Conservation (phyloP, 1,284 basidiomycete species). For the Sanghuangporus sanghuang region DNA sequence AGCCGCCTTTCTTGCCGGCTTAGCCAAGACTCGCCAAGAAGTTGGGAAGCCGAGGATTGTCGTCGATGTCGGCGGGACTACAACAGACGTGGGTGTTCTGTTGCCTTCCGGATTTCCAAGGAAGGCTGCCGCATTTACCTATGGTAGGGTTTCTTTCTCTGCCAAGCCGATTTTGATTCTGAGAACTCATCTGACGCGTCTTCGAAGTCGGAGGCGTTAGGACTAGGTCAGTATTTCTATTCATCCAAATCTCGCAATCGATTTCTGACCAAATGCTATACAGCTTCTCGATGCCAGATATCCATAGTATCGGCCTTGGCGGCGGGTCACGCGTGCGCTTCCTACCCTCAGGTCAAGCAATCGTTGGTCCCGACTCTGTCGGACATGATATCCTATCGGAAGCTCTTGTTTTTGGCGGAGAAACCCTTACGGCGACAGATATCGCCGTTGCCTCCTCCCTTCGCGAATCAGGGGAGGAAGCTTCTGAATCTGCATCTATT, state of each 20-base stretch:
- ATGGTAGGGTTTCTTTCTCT: slow-evolving; percentile 20
- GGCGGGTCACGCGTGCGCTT: slow-evolving; percentile 46
- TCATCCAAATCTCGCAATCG: not conserved
- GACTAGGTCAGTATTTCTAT: slow-evolving; percentile 20
- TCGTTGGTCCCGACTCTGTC: slow-evolving; percentile 53
- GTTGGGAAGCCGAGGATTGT: slow-evolving; percentile 41
- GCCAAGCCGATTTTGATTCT: not conserved
- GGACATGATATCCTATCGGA: slow-evolving; percentile 46
- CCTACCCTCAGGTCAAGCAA: slow-evolving; percentile 26
- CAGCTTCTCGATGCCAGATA: slow-evolving; percentile 47
- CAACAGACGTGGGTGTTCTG: slow-evolving; percentile 47
- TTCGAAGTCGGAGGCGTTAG: slow-evolving; percentile 31
- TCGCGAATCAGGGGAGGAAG: not conserved
- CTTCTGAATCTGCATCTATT: slow-evolving; percentile 25
- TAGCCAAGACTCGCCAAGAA: slow-evolving; percentile 30
- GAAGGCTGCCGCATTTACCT: slow-evolving; percentile 45
- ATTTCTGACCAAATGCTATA: not conserved
- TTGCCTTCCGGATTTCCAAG: slow-evolving; percentile 47
- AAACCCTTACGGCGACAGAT: slow-evolving; percentile 49
- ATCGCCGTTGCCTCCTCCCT: slow-evolving; percentile 37
- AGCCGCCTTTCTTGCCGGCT: slow-evolving; percentile 45
- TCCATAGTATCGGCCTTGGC: slow-evolving; percentile 48
- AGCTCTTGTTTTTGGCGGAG: slow-evolving; percentile 45
- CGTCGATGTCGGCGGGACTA: slow-evolving; percentile 55
- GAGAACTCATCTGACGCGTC: too few relatives aligned